phyloP scores from a whole-genome alignment of 73 alveolate genomes.

The Paramecium sexaurelia region DNA sequence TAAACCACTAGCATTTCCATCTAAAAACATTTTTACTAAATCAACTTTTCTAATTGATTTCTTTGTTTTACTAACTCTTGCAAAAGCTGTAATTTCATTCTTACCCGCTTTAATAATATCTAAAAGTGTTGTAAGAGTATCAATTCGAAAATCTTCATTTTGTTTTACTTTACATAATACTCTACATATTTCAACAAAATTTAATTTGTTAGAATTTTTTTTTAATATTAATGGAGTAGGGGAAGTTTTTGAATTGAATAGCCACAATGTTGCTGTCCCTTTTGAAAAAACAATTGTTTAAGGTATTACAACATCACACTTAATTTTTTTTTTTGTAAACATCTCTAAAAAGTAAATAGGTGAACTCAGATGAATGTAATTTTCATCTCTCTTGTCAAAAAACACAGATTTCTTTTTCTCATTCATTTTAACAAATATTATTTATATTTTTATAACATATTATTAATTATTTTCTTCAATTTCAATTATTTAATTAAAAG shows the following conservation, averaged over 20 bases:
- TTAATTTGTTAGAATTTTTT: slow-evolving; percentile 9
- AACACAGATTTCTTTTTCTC: slow-evolving; percentile 46
- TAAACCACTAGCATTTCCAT: slow-evolving; percentile 17
- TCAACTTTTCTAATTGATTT: neutral
- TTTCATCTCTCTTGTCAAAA: slow-evolving; percentile 47
- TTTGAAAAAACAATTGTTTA: slow-evolving; percentile 27
- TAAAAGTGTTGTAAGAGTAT: slow-evolving; percentile 8
- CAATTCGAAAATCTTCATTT: slow-evolving; percentile 28
- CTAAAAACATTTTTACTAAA: slow-evolving; percentile 25
- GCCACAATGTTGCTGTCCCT: slow-evolving; percentile 45
- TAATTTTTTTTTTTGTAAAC: slow-evolving; percentile 41
- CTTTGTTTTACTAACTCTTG: neutral
- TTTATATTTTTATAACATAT: neutral
- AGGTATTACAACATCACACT: slow-evolving; percentile 37
- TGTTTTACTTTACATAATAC: slow-evolving; percentile 43
- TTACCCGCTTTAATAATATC: slow-evolving; percentile 21
- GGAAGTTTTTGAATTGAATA: slow-evolving; percentile 15
- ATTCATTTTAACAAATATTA: slow-evolving; percentile 1
- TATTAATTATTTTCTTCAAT: neutral
- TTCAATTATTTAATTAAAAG: too few relatives aligned
- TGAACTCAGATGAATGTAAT: neutral
- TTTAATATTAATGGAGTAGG: neutral
- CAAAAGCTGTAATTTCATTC: slow-evolving; percentile 16
- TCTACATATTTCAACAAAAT: slow-evolving; percentile 33
- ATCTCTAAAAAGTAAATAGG: slow-evolving; percentile 46